Percentiles rank a stretch among this genome's conserved stretches.
These are phyloP conservation scores for Pouteria campechiana DNA, from an alignment of 179 eudicot species.

Conservation along the genomic window DNA sequence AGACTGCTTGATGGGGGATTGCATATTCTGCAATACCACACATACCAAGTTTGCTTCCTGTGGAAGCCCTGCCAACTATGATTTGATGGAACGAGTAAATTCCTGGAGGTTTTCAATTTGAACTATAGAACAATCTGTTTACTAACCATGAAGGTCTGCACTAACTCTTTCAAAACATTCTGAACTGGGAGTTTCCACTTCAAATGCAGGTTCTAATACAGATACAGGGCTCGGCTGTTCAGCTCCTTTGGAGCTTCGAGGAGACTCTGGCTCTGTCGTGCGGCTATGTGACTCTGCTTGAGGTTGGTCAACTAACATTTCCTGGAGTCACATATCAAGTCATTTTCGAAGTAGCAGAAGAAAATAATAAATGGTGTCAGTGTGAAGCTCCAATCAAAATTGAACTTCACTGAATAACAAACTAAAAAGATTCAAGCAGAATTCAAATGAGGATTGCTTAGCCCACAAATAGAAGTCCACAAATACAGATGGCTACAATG, in stretches of 20 bases:
- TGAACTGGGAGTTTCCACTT: slow-evolving; percentile 67
- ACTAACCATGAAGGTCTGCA: slow-evolving; percentile 78
- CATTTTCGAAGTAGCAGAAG: slow-evolving; percentile 4
- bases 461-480: no score
- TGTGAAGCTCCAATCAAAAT: no score
- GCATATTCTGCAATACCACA: no score
- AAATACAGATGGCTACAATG: no score
- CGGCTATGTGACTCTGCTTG: slow-evolving; percentile 20
- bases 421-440: background rate
- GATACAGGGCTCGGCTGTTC: slow-evolving; percentile 86
- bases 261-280: slow-evolving; percentile 46
- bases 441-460: no score
- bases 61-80: no score
- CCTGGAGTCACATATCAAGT: slow-evolving; percentile 31
- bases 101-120: background rate
- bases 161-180: slow-evolving; percentile 87
- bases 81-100: no score
- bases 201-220: slow-evolving; percentile 62
- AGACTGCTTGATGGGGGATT: no score
- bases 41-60: no score
- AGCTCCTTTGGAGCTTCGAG: slow-evolving; percentile 55
- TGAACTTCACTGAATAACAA: no score
- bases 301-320: slow-evolving; percentile 11
- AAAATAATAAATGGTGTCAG: background rate
- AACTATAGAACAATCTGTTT: slow-evolving; percentile 3